Conservation (phyloP, 1,284 basidiomycete genomes). For the Apiotrichum akiyoshidainum region DNA sequence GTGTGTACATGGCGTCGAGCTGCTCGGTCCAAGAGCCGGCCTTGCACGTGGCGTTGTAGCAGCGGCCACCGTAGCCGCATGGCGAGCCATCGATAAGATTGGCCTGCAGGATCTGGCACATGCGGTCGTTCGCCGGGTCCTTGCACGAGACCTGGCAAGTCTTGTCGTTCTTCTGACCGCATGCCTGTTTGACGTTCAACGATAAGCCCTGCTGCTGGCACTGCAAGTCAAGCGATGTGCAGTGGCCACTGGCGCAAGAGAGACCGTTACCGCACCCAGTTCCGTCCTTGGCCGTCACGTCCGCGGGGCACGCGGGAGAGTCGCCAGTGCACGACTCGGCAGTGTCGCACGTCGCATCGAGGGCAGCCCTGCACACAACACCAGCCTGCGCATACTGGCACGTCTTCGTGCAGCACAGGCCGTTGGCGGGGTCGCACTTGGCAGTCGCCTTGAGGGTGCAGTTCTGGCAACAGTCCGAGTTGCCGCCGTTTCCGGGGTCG, state of each 20-base stretch:
- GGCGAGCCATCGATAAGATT: constrained; percentile 78
- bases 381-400: constrained; percentile 66
- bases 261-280: constrained; percentile 65
- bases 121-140: constrained; percentile 60
- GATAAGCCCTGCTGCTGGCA: constrained; percentile 70
- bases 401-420: constrained; percentile 68
- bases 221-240: constrained; percentile 78
- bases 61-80: constrained; percentile 76
- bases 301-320: constrained; percentile 68
- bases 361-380: constrained; percentile 66
- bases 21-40: constrained; percentile 63
- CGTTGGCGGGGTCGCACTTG: constrained; percentile 75
- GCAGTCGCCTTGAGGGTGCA: constrained; percentile 73
- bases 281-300: constrained; percentile 67
- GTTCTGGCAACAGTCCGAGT: neutral
- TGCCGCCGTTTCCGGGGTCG: constrained; percentile 68
- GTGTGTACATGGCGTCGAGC: constrained; percentile 65
- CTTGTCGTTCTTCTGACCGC: constrained; percentile 62
- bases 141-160: constrained; percentile 77
- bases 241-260: constrained; percentile 74
- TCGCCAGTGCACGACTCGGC: constrained; percentile 77
- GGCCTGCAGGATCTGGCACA: constrained; percentile 73
- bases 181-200: constrained; percentile 65
- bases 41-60: constrained; percentile 64
- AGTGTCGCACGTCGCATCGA: constrained; percentile 68